phyloP scores from a whole-genome alignment of 2,329 filamentous ascomycete genomes.

The Huntiella moniliformis region DNA sequence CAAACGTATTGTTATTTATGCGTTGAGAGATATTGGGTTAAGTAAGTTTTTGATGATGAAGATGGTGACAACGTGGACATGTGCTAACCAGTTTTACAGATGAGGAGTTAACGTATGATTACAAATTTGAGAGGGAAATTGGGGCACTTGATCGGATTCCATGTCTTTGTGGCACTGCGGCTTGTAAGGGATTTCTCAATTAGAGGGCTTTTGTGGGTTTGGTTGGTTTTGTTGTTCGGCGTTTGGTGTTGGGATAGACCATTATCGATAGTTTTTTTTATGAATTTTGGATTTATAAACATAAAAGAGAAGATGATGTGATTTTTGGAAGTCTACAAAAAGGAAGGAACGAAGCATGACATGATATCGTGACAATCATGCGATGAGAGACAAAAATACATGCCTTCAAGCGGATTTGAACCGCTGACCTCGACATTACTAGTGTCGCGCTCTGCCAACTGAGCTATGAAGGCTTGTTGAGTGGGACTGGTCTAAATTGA shows the following conservation, averaged over 20 bases:
- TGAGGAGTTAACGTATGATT: slow-evolving; percentile 98
- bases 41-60: slow-evolving; percentile 40
- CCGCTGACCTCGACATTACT: too few relatives aligned
- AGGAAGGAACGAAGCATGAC: too few relatives aligned
- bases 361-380: too few relatives aligned
- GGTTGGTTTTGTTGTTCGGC: neutral
- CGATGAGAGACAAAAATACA: too few relatives aligned
- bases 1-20: slow-evolving; percentile 98
- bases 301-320: neutral
- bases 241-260: neutral
- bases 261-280: neutral
- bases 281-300: neutral
- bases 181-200: slow-evolving; percentile 97
- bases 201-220: neutral
- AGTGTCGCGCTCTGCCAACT: too few relatives aligned
- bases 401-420: too few relatives aligned
- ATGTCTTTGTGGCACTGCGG: slow-evolving; percentile 86
- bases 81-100: slow-evolving; percentile 34
- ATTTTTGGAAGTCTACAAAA: neutral
- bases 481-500: too few relatives aligned
- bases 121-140: slow-evolving; percentile 97
- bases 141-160: slow-evolving; percentile 89
- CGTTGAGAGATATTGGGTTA: slow-evolving; percentile 79
- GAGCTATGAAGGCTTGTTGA: too few relatives aligned
- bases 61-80: neutral